Percentiles rank a stretch among this genome's conserved stretches.
Evolutionary conservation across 192 early-diverging fungal genomes (phyloP).

Genomic region (Umbelopsis sp.): DNA sequence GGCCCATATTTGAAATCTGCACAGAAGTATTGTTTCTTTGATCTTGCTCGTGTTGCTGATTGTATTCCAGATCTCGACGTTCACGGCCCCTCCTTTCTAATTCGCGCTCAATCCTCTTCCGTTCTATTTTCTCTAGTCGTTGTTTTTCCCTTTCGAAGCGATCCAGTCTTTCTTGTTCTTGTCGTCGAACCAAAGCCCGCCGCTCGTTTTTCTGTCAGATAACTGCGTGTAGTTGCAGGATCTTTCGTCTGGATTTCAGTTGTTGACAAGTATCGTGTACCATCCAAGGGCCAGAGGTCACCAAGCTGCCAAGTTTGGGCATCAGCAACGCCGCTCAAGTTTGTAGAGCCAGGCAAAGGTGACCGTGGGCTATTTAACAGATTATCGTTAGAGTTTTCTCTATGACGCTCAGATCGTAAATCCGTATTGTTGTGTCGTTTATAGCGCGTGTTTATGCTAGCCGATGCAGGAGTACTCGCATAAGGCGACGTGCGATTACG

Average conservation of each 20-base stretch:
- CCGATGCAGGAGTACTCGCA: background rate
- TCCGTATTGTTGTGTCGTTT: background rate
- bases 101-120: background rate
- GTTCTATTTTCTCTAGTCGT: background rate
- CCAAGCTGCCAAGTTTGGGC: background rate
- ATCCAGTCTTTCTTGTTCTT: conserved; percentile 2
- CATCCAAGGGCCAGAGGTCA: background rate
- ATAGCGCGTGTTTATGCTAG: background rate
- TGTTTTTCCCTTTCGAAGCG: background rate
- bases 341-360: background rate
- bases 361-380: background rate
- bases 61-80: background rate
- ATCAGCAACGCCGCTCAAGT: background rate
- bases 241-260: background rate
- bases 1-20: background rate
- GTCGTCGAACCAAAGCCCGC: background rate
- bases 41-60: background rate
- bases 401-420: background rate
- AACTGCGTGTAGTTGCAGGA: background rate
- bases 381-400: background rate
- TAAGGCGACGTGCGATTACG: background rate
- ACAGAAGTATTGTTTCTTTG: background rate
- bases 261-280: background rate
- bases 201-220: background rate
- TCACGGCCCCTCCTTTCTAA: conserved; percentile 1